These are phyloP conservation scores for Termitomyces heimii DNA, from an alignment of 768 basidiomycete genomes.

Conservation along the genomic window DNA sequence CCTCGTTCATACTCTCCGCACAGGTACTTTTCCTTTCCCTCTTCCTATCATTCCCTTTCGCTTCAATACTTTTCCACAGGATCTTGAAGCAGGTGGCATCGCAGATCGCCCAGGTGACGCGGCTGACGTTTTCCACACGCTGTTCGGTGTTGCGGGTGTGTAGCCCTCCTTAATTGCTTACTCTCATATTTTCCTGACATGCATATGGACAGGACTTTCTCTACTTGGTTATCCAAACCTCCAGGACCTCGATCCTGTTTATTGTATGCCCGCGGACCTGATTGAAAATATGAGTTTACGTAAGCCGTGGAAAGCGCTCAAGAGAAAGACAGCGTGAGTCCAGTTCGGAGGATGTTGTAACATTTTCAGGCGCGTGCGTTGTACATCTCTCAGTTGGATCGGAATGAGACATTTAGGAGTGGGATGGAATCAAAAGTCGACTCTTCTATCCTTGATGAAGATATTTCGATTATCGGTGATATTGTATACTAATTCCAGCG, in stretches of 20 bases:
- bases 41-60: background rate
- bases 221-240: slow-evolving; percentile 83
- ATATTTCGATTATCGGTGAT: background rate
- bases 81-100: slow-evolving; percentile 87
- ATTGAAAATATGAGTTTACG: slow-evolving; percentile 66
- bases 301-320: slow-evolving; percentile 59
- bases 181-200: background rate
- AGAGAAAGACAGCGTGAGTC: slow-evolving; percentile 20
- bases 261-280: slow-evolving; percentile 85
- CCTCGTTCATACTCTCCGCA: slow-evolving; percentile 79
- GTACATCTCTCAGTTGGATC: background rate
- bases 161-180: background rate
- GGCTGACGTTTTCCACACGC: slow-evolving; percentile 96
- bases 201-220: slow-evolving; percentile 57
- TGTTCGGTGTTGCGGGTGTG: slow-evolving; percentile 83
- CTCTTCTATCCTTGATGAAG: background rate
- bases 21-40: slow-evolving; percentile 43
- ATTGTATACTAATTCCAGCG: background rate
- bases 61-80: slow-evolving; percentile 38
- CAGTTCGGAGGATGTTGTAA: background rate
- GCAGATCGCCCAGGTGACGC: slow-evolving; percentile 91
- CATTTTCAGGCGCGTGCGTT: background rate
- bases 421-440: background rate
- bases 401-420: background rate
- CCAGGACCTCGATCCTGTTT: slow-evolving; percentile 86